phyloP scores from a whole-genome alignment of 139 green algal species.

The Asterochloris erici region DNA sequence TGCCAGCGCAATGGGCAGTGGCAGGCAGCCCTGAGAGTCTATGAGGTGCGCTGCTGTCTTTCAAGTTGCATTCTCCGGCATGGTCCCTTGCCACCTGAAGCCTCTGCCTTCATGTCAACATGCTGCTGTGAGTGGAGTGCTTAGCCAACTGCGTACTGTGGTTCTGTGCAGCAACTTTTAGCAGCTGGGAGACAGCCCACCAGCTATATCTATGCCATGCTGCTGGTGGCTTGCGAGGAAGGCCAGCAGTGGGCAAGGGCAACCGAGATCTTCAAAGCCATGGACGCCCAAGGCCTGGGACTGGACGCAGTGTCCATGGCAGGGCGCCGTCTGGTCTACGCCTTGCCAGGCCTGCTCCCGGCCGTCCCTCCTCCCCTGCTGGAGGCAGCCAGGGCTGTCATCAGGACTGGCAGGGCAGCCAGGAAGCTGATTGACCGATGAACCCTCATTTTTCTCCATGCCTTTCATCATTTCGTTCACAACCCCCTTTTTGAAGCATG shows the following conservation, averaged over 20 bases:
- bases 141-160: background rate
- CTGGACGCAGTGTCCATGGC: constrained; percentile 32
- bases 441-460: too few species aligned
- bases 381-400: constrained; percentile 27
- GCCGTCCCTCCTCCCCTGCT: constrained; percentile 30
- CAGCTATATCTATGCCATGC: constrained; percentile 37
- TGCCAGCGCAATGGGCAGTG: constrained; percentile 8
- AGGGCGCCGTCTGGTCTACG: constrained; percentile 40
- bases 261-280: constrained; percentile 36
- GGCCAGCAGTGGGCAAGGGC: constrained; percentile 39
- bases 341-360: constrained; percentile 28
- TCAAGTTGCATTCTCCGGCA: background rate
- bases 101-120: background rate
- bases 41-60: constrained; percentile 9
- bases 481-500: too few species aligned
- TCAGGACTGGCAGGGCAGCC: constrained; percentile 37
- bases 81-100: too few species aligned
- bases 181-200: constrained; percentile 21
- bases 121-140: background rate
- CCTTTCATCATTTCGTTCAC: too few species aligned
- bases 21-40: constrained; percentile 4
- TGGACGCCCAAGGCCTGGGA: constrained; percentile 27
- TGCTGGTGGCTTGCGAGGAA: constrained; percentile 52
- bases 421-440: constrained; percentile 30
- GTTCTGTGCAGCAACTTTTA: constrained; percentile 6